Conservation (phyloP, 805 yeast genomes). For the Candida argentea region DNA sequence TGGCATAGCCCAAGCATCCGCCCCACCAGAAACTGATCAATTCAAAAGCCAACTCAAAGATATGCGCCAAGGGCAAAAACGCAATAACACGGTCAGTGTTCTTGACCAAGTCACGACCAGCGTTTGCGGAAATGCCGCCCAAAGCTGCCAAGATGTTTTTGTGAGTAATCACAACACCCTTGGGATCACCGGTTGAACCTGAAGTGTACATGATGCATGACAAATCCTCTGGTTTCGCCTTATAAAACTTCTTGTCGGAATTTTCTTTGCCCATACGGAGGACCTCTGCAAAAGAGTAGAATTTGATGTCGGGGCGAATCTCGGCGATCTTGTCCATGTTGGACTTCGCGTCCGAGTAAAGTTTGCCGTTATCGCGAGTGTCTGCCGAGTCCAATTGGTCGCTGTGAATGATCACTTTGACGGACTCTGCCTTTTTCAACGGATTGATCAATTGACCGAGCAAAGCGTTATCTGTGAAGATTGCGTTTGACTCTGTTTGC, state of each 20-base stretch:
- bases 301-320: constrained; percentile 67
- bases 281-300: constrained; percentile 58
- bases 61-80: constrained; percentile 93
- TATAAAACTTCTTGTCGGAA: constrained; percentile 1
- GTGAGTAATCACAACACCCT: constrained; percentile 68
- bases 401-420: constrained; percentile 63
- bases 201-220: constrained; percentile 83
- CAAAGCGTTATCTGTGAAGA: constrained; percentile 77
- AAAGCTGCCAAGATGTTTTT: constrained; percentile 70
- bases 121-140: constrained; percentile 67
- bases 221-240: constrained; percentile 39
- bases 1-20: constrained; percentile 79
- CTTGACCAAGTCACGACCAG: constrained; percentile 40
- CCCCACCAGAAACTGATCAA: constrained; percentile 81
- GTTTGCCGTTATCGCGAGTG: constrained; percentile 50
- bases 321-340: constrained; percentile 52
- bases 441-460: constrained; percentile 63
- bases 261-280: constrained; percentile 42
- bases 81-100: constrained; percentile 67
- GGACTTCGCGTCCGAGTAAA: constrained; percentile 45
- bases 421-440: constrained; percentile 46
- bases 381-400: constrained; percentile 54
- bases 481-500: constrained; percentile 69
- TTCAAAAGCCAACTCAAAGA: constrained; percentile 87
- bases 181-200: constrained; percentile 79